Base-by-base conservation (phyloP, 345 rosid species). In the Barbarea vulgaris region DNA sequence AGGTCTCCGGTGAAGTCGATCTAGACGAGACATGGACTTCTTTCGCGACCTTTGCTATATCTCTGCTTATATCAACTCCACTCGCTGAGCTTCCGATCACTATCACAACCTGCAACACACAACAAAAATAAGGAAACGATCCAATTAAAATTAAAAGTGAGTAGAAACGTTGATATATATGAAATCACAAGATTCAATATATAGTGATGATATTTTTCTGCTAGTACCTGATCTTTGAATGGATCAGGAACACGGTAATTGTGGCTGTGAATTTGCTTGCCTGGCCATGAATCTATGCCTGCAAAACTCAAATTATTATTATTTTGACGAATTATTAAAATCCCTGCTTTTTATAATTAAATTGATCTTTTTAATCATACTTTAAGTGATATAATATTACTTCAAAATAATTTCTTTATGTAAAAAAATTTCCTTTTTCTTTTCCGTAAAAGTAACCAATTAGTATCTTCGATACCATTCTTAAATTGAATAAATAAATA, bases 191-290 rank as follows among this genome's bases (percentile, higher is more conserved):
- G 64, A 62, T 41, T 69, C 28, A 33, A 13, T 52, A 41, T 41
- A 31, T 22, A 13, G 4, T 31, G 69, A 69, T 53, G 70, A 12
- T 22, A 54, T 36, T 34, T 1, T 64, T 25, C 7, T 44, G 56
- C 27, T 44, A 69, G 15, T 87, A 89, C 98, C 80, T 80, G 87
- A 83, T 85, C 89, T 46, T 46, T 85, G 74, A 86, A 91, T 59
- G 84, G 87, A 47, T 77, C 80, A 2, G 95, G 92, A 67, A 73
- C 64, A 31, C 98, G 91, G 51, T 91, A 91, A 66, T 84, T 94
- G 84, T 91, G 97, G 82, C 98, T 89, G 74, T 94, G 92, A 55
- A 88, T 75, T 78, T 91, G 96, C 87, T 85, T 90, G 47, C 98
- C 97, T 3, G 93, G 96, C 98, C 98, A 94, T 56, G 74, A 55